phyloP scores from a whole-genome alignment of 129 eudicot genomes.

The Tagetes erecta region DNA sequence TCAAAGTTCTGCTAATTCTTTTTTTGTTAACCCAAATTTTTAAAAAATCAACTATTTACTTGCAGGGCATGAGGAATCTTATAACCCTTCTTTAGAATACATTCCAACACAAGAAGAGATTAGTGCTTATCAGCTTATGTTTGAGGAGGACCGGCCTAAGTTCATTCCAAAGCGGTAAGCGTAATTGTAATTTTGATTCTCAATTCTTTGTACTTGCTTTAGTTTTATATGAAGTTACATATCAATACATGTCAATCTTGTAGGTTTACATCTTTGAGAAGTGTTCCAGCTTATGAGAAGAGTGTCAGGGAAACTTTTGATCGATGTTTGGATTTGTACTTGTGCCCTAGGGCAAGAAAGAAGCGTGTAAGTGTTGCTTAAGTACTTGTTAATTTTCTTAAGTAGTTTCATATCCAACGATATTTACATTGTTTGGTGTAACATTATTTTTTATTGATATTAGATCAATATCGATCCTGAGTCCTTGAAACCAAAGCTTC shows the following conservation, averaged over 20 bases:
- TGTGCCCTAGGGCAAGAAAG: conserved; percentile 91
- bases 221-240: background rate
- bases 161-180: conserved; percentile 81
- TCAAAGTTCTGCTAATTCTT: background rate
- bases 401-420: background rate
- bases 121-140: conserved; percentile 77
- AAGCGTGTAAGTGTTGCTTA: conserved; percentile 69
- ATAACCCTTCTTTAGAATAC: conserved; percentile 86
- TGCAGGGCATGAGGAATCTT: conserved; percentile 94
- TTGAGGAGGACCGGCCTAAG: conserved; percentile 96
- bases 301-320: conserved; percentile 76
- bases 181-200: background rate
- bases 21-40: background rate
- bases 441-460: conserved; percentile 2
- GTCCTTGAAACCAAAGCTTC: conserved; percentile 86
- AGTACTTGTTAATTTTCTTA: background rate
- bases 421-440: conserved; percentile 3
- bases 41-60: conserved; percentile 12
- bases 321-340: conserved; percentile 89
- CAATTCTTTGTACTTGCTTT: conserved; percentile 18
- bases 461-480: conserved; percentile 95
- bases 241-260: conserved; percentile 3
- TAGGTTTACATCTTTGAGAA: conserved; percentile 83
- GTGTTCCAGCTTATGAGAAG: conserved; percentile 89
- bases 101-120: conserved; percentile 97